Percentiles rank a stretch among this genome's conserved stretches.
These are phyloP conservation scores for Bjerkandera adusta DNA, from an alignment of 1,284 basidiomycete genomes.

Conservation along the genomic window DNA sequence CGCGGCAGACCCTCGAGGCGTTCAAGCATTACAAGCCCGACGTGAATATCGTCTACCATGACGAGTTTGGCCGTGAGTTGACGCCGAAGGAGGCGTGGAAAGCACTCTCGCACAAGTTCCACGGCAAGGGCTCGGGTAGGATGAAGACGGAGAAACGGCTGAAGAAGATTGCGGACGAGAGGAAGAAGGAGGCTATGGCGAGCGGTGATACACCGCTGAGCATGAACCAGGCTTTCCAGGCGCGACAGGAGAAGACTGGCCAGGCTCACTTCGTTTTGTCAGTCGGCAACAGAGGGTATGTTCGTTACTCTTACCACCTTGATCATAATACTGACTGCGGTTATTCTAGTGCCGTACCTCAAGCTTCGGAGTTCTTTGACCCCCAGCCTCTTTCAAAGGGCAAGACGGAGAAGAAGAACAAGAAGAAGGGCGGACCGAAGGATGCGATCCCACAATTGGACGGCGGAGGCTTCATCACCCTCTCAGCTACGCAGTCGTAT, in stretches of 20 bases:
- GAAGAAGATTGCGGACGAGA: constrained; percentile 93
- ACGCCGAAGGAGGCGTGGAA: constrained; percentile 98
- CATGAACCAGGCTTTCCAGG: constrained; percentile 89
- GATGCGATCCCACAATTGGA: constrained; percentile 46
- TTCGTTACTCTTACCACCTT: constrained; percentile 18
- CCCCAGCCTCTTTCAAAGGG: constrained; percentile 69
- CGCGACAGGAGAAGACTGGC: constrained; percentile 87
- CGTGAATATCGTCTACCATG: constrained; percentile 94
- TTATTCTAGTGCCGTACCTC: constrained; percentile 70
- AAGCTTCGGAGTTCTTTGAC: constrained; percentile 75
- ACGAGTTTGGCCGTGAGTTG: constrained; percentile 90
- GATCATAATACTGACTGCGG: constrained; percentile 14
- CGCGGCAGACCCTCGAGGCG: constrained; percentile 76
- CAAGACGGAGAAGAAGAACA: constrained; percentile 77
- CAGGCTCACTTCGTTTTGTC: constrained; percentile 93
- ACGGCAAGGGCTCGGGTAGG: constrained; percentile 91
- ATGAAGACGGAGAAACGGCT: constrained; percentile 94
- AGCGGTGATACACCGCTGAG: constrained; percentile 92
- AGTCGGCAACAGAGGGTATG: constrained; percentile 89
- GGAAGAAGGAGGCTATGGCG: constrained; percentile 87
- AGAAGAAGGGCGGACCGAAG: constrained; percentile 67
- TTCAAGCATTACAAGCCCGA: constrained; percentile 97
- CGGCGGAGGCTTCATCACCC: constrained; percentile 63
- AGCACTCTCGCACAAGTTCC: constrained; percentile 92
- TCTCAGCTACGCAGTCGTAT: constrained; percentile 55